Evolutionary conservation across 73 alveolate species (phyloP).

Genomic region (Paramecium bursaria): DNA sequence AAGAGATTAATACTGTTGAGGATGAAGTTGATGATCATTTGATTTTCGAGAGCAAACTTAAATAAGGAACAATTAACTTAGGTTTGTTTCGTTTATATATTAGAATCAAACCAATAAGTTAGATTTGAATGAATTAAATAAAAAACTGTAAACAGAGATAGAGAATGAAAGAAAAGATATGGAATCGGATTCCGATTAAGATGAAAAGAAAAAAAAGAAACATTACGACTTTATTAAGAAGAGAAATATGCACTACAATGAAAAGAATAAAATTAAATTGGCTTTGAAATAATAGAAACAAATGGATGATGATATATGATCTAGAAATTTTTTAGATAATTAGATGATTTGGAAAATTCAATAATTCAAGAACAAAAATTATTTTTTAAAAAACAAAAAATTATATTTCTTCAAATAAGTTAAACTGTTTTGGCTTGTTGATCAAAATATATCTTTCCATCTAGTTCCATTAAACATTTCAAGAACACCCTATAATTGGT

Average conservation of each 20-base stretch:
- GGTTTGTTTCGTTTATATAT: not conserved
- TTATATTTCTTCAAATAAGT: not conserved
- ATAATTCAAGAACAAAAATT: no score
- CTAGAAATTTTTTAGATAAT: no score
- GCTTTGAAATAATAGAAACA: no score
- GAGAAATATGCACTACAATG: constrained; percentile 53
- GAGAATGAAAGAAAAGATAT: constrained; percentile 54
- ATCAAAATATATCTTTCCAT: constrained; percentile 40
- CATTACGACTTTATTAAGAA: constrained; percentile 56
- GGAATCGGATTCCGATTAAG: constrained; percentile 33
- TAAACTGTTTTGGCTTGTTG: constrained; percentile 28
- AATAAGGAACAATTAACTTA: constrained; percentile 26
- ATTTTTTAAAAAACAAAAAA: no score
- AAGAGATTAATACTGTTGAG: constrained; percentile 43
- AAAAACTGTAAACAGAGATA: constrained; percentile 8
- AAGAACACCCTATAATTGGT: constrained; percentile 29
- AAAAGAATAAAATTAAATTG: not conserved
- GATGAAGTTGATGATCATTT: constrained; percentile 49
- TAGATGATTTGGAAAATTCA: no score
- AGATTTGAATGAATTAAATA: constrained; percentile 22
- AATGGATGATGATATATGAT: no score
- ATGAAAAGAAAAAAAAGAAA: constrained; percentile 37
- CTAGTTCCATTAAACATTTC: constrained; percentile 38
- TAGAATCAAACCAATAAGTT: constrained; percentile 4
- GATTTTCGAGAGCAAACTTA: constrained; percentile 9